Conservation (phyloP, 352 stramenopile genomes). For the Globisporangium camurandrum region DNA sequence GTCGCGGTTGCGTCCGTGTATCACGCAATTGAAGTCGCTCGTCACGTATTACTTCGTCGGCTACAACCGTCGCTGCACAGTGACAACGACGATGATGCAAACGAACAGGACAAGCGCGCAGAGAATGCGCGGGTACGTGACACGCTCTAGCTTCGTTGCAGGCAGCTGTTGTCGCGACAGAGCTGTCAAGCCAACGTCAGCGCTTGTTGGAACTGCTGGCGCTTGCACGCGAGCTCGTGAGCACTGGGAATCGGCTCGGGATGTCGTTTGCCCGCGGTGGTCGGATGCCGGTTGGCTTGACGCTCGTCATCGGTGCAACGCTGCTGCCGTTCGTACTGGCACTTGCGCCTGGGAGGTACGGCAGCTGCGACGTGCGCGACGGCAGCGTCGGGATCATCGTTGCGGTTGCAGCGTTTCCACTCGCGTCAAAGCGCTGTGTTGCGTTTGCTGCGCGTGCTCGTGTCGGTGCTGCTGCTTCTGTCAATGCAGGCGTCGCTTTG, state of each 20-base stretch:
- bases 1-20: conserved; percentile 10
- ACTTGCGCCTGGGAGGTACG: neutral
- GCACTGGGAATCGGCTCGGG: conserved; percentile 5
- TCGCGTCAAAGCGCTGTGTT: no score
- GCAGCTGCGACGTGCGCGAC: neutral
- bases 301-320: neutral
- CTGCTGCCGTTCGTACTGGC: neutral
- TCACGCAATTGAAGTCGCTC: conserved; percentile 11
- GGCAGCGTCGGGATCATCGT: conserved; percentile 5
- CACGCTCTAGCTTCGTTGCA: neutral
- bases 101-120: neutral
- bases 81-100: neutral
- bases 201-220: conserved; percentile 2
- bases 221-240: neutral
- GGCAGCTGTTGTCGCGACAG: no score
- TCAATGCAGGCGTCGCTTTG: no score
- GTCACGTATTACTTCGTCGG: neutral
- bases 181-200: neutral
- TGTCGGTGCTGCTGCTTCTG: neutral
- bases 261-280: conserved; percentile 2
- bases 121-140: neutral
- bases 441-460: no score
- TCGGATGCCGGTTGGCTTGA: conserved; percentile 1
- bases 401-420: neutral
- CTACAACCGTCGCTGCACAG: neutral